A percentile compares a stretch with the other conserved stretches of the same genome.
Conservation (phyloP, 768 basidiomycete species). For the Rhodotorula paludigena region DNA sequence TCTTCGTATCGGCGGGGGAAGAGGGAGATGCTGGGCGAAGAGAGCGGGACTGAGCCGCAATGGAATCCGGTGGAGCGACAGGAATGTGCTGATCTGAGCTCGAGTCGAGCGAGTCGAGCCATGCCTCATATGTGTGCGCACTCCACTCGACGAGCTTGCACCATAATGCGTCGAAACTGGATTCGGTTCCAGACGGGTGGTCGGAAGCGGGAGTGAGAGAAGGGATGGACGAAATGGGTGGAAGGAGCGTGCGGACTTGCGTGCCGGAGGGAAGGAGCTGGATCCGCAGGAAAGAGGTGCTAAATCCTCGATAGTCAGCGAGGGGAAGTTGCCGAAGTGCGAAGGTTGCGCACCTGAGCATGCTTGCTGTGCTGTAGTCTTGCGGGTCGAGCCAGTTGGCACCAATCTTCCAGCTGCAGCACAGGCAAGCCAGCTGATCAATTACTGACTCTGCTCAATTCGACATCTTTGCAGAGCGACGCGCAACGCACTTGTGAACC, state of each 20-base stretch:
- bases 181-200: not conserved
- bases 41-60: too few relatives aligned
- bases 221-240: not conserved
- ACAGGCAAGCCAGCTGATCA: not conserved
- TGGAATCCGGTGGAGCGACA: too few relatives aligned
- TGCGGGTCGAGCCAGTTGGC: constrained; percentile 7
- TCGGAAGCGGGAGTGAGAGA: not conserved
- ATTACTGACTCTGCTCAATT: not conserved
- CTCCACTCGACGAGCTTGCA: constrained; percentile 17
- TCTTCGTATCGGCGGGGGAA: too few relatives aligned
- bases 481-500: constrained; percentile 23
- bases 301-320: not conserved
- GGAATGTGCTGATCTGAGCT: too few relatives aligned
- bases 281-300: constrained; percentile 25
- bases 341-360: constrained; percentile 21
- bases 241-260: constrained; percentile 31
- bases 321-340: not conserved
- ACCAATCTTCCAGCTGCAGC: constrained; percentile 28
- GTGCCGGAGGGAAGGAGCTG: constrained; percentile 20
- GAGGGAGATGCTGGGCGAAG: not conserved
- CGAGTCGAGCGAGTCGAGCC: too few relatives aligned
- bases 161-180: not conserved
- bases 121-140: constrained; percentile 1
- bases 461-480: not conserved
- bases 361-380: constrained; percentile 21